Evolutionary conservation across 306 rosid genomes (phyloP).

Genomic region (Pyrus communis): DNA sequence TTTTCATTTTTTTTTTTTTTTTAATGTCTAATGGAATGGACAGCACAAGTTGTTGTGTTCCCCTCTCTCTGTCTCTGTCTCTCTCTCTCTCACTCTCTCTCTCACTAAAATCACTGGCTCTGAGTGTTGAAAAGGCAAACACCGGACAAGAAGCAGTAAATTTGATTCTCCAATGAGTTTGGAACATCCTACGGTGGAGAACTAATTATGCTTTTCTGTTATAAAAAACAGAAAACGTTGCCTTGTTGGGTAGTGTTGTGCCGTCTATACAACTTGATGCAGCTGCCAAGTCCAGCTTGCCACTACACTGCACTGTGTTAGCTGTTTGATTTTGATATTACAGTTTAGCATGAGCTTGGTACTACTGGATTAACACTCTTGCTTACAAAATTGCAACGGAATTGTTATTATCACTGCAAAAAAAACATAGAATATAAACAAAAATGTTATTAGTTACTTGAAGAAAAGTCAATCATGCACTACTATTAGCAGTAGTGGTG

Average conservation of each 20-base stretch:
- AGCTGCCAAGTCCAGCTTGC: slow-evolving; percentile 8
- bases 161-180: slow-evolving; percentile 68
- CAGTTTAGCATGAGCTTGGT: background rate
- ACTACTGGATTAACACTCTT: background rate
- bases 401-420: too few relatives aligned
- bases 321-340: background rate
- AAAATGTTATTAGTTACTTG: too few relatives aligned
- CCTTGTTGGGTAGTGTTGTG: slow-evolving; percentile 12
- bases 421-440: too few relatives aligned
- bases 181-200: slow-evolving; percentile 37
- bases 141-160: slow-evolving; percentile 31
- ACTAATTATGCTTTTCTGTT: slow-evolving; percentile 15
- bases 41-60: slow-evolving; percentile 23
- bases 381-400: too few relatives aligned
- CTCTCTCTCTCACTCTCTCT: slow-evolving; percentile 5
- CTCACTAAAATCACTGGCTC: slow-evolving; percentile 4
- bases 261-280: background rate
- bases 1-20: background rate
- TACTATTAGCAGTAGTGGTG: too few relatives aligned
- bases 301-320: background rate
- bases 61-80: slow-evolving; percentile 1
- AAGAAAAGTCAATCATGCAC: too few relatives aligned
- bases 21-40: background rate
- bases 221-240: slow-evolving; percentile 24
- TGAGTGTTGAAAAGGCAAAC: slow-evolving; percentile 26